phyloP scores from a whole-genome alignment of 2,329 filamentous ascomycete genomes.

The Penicillium sp. region DNA sequence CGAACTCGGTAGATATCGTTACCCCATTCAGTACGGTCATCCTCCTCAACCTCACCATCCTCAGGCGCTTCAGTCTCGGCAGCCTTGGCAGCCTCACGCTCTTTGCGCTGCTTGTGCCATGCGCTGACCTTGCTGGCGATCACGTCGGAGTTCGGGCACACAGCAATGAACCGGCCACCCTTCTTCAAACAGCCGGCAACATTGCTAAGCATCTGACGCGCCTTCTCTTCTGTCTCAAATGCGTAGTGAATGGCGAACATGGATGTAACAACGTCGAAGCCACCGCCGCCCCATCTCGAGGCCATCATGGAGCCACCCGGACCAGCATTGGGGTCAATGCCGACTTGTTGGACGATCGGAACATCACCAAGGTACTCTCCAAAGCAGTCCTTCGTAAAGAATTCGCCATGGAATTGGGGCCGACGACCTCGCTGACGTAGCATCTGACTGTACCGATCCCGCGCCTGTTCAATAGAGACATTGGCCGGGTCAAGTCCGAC shows the following conservation, averaged over 20 bases:
- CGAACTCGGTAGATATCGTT: conserved; percentile 90
- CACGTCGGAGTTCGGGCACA: conserved; percentile 95
- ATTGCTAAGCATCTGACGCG: conserved; percentile 87
- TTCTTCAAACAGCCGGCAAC: conserved; percentile 89
- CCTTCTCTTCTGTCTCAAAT: conserved; percentile 88
- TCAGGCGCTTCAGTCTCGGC: conserved; percentile 28
- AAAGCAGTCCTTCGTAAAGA: conserved; percentile 90
- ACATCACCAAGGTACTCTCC: conserved; percentile 78
- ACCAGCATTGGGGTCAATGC: conserved; percentile 72
- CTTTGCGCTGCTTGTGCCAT: conserved; percentile 63
- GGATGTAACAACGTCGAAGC: conserved; percentile 95
- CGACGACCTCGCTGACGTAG: conserved; percentile 54
- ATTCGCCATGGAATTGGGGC: conserved; percentile 76
- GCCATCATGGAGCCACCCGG: conserved; percentile 53
- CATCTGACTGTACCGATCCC: conserved; percentile 78
- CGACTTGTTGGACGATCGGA: conserved; percentile 77
- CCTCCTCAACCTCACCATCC: conserved; percentile 56
- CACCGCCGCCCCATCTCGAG: conserved; percentile 68
- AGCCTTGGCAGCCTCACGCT: conserved; percentile 44
- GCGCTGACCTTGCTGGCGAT: conserved; percentile 74
- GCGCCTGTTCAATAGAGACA: conserved; percentile 85
- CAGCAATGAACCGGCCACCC: conserved; percentile 89
- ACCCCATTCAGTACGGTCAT: conserved; percentile 74
- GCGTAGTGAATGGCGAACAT: conserved; percentile 99
- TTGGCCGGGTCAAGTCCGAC: conserved; percentile 93